These are phyloP conservation scores for Trichoderma sp. DNA, from an alignment of 2,329 filamentous ascomycete species.

Conservation along the genomic window DNA sequence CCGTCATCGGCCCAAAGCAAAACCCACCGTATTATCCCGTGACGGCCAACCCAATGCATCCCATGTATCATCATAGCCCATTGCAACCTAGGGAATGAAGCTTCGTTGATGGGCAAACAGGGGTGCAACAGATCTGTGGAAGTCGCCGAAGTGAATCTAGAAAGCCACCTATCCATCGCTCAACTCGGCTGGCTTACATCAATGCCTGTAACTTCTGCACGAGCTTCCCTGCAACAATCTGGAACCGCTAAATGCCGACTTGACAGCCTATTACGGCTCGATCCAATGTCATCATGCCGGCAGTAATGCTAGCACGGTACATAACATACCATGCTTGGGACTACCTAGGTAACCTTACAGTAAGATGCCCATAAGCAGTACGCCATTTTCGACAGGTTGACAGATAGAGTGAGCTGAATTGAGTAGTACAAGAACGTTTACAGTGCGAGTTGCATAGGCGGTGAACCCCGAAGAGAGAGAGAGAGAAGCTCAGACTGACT, in stretches of 20 bases:
- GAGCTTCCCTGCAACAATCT: slow-evolving; percentile 4
- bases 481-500: not conserved
- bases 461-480: not conserved
- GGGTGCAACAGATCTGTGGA: not conserved
- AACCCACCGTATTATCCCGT: not conserved
- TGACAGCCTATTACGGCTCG: not conserved
- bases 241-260: not conserved
- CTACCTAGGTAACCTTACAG: not conserved
- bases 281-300: not conserved
- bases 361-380: not conserved
- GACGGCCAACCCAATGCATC: not conserved
- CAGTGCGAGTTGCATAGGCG: not conserved
- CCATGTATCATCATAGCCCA: not conserved
- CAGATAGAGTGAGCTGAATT: not conserved
- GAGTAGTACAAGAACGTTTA: too few species aligned
- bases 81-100: not conserved
- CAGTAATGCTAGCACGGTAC: not conserved
- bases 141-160: not conserved
- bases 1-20: not conserved
- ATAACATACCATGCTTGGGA: not conserved
- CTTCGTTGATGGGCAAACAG: not conserved
- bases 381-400: not conserved
- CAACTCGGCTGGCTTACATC: not conserved
- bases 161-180: not conserved
- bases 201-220: not conserved